Conservation (phyloP, 371 early-diverging fungal genomes). For the Chytridiales sp. region DNA sequence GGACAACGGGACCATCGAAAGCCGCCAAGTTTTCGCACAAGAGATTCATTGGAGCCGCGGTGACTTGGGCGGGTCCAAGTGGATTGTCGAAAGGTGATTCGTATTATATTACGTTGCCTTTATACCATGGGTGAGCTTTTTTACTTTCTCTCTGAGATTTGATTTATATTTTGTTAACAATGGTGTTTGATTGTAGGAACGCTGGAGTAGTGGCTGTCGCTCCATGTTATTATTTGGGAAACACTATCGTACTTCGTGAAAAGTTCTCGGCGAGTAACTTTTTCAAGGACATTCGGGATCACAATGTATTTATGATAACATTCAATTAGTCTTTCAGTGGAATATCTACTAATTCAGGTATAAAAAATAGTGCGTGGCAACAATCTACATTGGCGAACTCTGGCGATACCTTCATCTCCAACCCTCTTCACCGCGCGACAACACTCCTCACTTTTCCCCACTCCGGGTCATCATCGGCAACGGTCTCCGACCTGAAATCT, state of each 20-base stretch:
- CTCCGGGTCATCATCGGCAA: constrained; percentile 64
- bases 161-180: not conserved
- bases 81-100: constrained; percentile 15
- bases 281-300: constrained; percentile 23
- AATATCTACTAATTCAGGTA: not conserved
- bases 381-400: constrained; percentile 66
- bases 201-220: constrained; percentile 32
- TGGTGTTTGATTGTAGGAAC: constrained; percentile 15
- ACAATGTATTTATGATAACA: constrained; percentile 9
- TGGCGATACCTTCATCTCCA: constrained; percentile 62
- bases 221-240: constrained; percentile 27
- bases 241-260: constrained; percentile 21
- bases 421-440: constrained; percentile 52
- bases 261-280: constrained; percentile 37
- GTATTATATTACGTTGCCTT: constrained; percentile 32
- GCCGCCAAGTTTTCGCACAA: constrained; percentile 37
- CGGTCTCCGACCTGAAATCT: constrained; percentile 71
- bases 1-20: constrained; percentile 36
- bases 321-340: not conserved
- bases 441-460: constrained; percentile 35
- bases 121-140: constrained; percentile 27
- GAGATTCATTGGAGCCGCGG: constrained; percentile 27
- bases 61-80: constrained; percentile 29
- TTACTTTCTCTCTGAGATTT: not conserved
- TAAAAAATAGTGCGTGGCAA: constrained; percentile 27